A percentile compares a stretch with the other conserved stretches of the same genome.
These are phyloP conservation scores for Fusarium solani-melongenae DNA, from an alignment of 2,329 filamentous ascomycete genomes.

Conservation along the genomic window DNA sequence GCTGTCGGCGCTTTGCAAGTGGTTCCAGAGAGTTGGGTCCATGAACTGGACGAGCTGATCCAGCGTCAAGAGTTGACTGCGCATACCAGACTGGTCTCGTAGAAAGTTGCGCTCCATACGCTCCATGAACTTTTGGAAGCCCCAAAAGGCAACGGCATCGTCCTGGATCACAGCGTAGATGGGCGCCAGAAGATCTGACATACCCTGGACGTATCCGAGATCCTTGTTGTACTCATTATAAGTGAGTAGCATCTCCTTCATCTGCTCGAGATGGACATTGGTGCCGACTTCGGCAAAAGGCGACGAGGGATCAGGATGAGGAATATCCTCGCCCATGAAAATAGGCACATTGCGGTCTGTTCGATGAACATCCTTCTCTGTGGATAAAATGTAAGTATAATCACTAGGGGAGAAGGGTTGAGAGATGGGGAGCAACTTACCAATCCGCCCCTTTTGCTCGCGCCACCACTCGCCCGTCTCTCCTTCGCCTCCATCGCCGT, in stretches of 20 bases:
- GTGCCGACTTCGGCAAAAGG: slow-evolving; percentile 94
- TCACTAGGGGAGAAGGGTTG: slow-evolving; percentile 5
- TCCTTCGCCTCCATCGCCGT: slow-evolving; percentile 81
- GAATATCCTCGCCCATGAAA: slow-evolving; percentile 95
- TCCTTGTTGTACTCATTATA: slow-evolving; percentile 99
- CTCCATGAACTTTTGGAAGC: slow-evolving; percentile 94
- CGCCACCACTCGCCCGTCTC: slow-evolving; percentile 96
- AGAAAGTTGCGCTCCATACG: slow-evolving; percentile 98
- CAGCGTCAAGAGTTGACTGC: slow-evolving; percentile 86
- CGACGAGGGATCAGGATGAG: slow-evolving; percentile 94
- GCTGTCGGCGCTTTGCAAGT: slow-evolving; percentile 89
- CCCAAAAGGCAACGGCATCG: slow-evolving; percentile 97
- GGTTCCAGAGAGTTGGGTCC: slow-evolving; percentile 92
- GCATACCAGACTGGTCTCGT: slow-evolving; percentile 96
- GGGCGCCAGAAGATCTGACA: slow-evolving; percentile 95
- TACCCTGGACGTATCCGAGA: slow-evolving; percentile 96
- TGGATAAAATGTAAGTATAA: slow-evolving; percentile 32
- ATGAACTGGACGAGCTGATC: slow-evolving; percentile 97
- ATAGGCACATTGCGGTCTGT: slow-evolving; percentile 96
- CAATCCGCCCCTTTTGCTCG: slow-evolving; percentile 92
- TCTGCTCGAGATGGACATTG: slow-evolving; percentile 97
- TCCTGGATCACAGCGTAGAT: slow-evolving; percentile 98
- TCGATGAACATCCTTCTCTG: slow-evolving; percentile 98
- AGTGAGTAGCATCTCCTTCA: slow-evolving; percentile 98
- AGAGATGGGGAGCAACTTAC: slow-evolving; percentile 64